Evolutionary conservation across 768 basidiomycete species (phyloP).

Genomic region (Cystofilobasidium bisporidii): DNA sequence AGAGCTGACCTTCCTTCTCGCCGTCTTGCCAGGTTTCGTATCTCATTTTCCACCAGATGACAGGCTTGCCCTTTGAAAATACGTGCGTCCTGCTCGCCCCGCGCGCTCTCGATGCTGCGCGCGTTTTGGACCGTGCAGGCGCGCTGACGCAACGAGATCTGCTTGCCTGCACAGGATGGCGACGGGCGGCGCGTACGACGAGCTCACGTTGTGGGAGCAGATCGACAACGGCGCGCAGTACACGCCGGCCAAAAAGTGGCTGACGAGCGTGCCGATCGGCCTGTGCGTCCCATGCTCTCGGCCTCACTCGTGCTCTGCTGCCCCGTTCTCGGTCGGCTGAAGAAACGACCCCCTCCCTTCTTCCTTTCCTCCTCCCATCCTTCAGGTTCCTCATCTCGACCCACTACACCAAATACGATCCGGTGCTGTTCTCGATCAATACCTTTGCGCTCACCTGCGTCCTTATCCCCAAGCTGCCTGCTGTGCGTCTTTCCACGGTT

Average conservation of each 20-base stretch:
- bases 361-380: background rate
- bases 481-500: constrained; percentile 47
- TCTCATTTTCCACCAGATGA: constrained; percentile 28
- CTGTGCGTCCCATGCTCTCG: constrained; percentile 52
- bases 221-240: constrained; percentile 98
- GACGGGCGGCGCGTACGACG: constrained; percentile 82
- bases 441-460: constrained; percentile 69
- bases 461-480: constrained; percentile 90
- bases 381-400: constrained; percentile 88
- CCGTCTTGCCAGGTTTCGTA: constrained; percentile 14
- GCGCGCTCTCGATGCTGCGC: background rate
- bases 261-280: constrained; percentile 75
- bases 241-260: constrained; percentile 96
- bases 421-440: constrained; percentile 76
- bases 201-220: constrained; percentile 97
- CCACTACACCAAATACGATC: constrained; percentile 95
- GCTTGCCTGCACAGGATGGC: constrained; percentile 32
- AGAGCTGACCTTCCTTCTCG: background rate
- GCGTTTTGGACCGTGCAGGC: no score
- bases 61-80: constrained; percentile 25
- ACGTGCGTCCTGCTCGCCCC: background rate
- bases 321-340: no score
- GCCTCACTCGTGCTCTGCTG: constrained; percentile 11
- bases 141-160: background rate
- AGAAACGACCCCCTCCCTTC: constrained; percentile 11